Evolutionary conservation across 305 asterid genomes (phyloP), one percentile per base, ranked within the genome.

Genomic region (Plantago lanceolata): DNA sequence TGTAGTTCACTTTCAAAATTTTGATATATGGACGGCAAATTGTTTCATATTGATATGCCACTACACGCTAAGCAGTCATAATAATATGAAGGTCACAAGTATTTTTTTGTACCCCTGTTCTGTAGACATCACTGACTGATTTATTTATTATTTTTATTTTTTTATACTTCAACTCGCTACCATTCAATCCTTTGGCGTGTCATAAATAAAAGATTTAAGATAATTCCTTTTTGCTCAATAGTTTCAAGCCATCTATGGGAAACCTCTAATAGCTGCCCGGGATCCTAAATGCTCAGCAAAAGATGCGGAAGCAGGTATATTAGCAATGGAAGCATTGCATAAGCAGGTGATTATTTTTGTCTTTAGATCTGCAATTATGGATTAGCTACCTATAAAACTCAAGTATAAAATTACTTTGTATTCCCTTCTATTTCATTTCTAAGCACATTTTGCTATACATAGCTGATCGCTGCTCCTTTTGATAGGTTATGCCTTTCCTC

Each of bases 271-370:
- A 76, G 97, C 99, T 56, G 83, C 97, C 44, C 82, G 99, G 65
- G 99, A 90, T 73, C 89, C 97, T 47, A 94, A 94, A 79, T 90
- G 99, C 82, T 84, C 97, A 31, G 88, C 97, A 65, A 94, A 85
- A 78, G 99, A 90, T 76, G 96, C 97, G 56, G 99, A 94, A 80
- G 96, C 88, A 50, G 96, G 99, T 74, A 85, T 81, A 50, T 89
- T 94, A 68, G 97, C 97, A 57, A 88, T 94, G 96, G 99, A 94
- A 85, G 97, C 99, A 73, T 78, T 94, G 85, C 99, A 94, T 80
- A 94, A 94, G 79, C 96, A 94, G 96, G 99, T 90, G 64, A 53
- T 26, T 40, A 33, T 62, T 68, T 57, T 62, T 72, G 58, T 24
- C 60, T 59, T 58, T 51, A 24, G 58, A n/a, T 47, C 19, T 66